phyloP scores from a whole-genome alignment of 352 stramenopile genomes.

The Phytopythium oedochilum region DNA sequence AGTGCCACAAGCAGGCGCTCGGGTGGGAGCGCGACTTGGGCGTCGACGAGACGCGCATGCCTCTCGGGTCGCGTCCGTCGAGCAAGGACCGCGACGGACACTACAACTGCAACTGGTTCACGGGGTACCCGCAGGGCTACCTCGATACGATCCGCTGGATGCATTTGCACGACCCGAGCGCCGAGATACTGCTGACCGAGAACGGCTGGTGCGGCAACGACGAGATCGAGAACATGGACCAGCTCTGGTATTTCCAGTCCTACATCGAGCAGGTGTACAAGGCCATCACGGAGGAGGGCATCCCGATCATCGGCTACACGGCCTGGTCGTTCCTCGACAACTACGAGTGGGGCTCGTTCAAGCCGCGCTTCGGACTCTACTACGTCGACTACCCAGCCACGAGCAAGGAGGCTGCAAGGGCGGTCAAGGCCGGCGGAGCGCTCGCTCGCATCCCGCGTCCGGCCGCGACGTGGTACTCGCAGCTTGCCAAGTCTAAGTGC shows the following conservation, averaged over 20 bases:
- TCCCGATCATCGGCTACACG: slow-evolving; percentile 64
- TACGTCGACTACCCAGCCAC: slow-evolving; percentile 48
- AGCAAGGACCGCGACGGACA: slow-evolving; percentile 32
- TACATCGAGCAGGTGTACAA: slow-evolving; percentile 54
- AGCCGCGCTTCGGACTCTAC: slow-evolving; percentile 54
- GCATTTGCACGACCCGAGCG: slow-evolving; percentile 28
- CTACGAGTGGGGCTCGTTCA: slow-evolving; percentile 40
- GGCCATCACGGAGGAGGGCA: slow-evolving; percentile 35
- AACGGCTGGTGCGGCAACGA: slow-evolving; percentile 69
- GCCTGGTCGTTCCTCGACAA: slow-evolving; percentile 40
- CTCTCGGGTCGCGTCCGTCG: slow-evolving; percentile 52
- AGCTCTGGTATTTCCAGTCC: slow-evolving; percentile 59
- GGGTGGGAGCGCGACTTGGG: slow-evolving; percentile 49
- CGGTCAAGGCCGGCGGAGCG: slow-evolving; percentile 12
- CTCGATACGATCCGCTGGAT: slow-evolving; percentile 57
- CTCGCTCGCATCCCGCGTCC: slow-evolving; percentile 38
- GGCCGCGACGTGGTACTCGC: slow-evolving; percentile 45
- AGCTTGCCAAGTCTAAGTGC: slow-evolving; percentile 50
- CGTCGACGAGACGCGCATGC: slow-evolving; percentile 45
- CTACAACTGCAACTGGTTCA: slow-evolving; percentile 42
- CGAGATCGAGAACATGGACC: slow-evolving; percentile 46
- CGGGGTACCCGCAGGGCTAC: slow-evolving; percentile 50
- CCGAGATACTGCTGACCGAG: slow-evolving; percentile 55
- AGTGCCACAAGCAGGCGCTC: slow-evolving; percentile 30
- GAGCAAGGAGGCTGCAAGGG: slow-evolving; percentile 24